Evolutionary conservation across 2,329 filamentous ascomycete genomes (phyloP), one percentile per base, ranked within the genome.

Genomic region (Lecanicillium sp.): DNA sequence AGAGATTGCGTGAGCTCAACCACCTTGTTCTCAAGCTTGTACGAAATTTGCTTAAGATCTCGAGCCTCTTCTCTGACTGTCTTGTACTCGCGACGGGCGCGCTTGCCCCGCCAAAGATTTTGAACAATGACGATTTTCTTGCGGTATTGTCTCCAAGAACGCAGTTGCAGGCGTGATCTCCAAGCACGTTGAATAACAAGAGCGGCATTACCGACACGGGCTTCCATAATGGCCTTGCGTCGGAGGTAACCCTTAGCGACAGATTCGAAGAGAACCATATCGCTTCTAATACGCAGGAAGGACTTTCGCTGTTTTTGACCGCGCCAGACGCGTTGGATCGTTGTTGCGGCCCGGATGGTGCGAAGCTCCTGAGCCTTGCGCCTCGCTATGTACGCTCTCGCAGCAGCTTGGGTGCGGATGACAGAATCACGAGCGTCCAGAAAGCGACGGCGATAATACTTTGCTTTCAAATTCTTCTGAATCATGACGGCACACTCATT

Each of bases 11-110:
- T 98, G 61, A 98, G 79, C 72, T 98, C 93, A 54, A 98, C 89
- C 54, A 98, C 93, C 81, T 98, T 98, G 78, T 98, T 97, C 68
- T 98, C 93, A 59, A 98, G 75, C 75, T 95, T 97, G 77, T 98
- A 98, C 2, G 93, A 97, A 58, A 98, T 98, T 69, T 97, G 91
- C 77, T 97, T 97, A 66, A 98, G 80, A 73, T 98, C 94, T 62
- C 93, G 87, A 55, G 93, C 93, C 69, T 98, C 93, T 68, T 96
- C 90, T 57, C 93, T 88, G 52, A 95, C 72, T 58, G 75, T 82
- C 80, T 95, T 97, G 77, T 98, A 98, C 41, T 81, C 83, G 56
- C 77, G 81, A 56, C 93, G 83, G 48, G 93, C 91, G 54, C 69
- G 63, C 67, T 81, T 90, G 64, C 90, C 91, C 65, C 93, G 84